A percentile compares a stretch with the other conserved stretches of the same genome.
phyloP scores from a whole-genome alignment of 805 yeast species.

The Zygotorulaspora sp. region DNA sequence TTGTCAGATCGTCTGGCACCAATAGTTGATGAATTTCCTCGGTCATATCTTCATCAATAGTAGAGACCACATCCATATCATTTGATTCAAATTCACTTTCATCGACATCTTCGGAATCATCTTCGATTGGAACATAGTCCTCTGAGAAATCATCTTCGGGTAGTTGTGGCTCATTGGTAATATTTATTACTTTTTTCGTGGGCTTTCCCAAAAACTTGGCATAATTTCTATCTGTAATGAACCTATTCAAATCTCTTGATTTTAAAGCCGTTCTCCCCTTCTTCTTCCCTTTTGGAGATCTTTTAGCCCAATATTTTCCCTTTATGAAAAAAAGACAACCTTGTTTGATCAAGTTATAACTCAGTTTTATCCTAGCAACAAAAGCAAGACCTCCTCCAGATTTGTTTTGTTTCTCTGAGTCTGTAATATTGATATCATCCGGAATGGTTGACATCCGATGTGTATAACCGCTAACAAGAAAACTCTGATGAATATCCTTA shows the following conservation, averaged over 20 bases:
- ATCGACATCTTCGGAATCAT: slow-evolving; percentile 29
- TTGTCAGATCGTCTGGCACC: slow-evolving; percentile 9
- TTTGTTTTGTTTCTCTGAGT: neutral
- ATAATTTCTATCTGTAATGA: slow-evolving; percentile 29
- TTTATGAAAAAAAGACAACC: slow-evolving; percentile 9
- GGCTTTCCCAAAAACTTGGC: slow-evolving; percentile 18
- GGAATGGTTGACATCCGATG: slow-evolving; percentile 18
- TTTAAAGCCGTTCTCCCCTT: slow-evolving; percentile 1
- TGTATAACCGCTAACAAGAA: slow-evolving; percentile 24
- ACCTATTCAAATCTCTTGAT: slow-evolving; percentile 18
- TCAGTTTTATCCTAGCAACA: slow-evolving; percentile 9
- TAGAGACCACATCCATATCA: slow-evolving; percentile 7
- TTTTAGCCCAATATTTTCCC: slow-evolving; percentile 6
- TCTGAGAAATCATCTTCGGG: slow-evolving; percentile 39
- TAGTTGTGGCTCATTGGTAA: slow-evolving; percentile 32
- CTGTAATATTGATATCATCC: slow-evolving; percentile 9
- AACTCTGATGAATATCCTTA: slow-evolving; percentile 16
- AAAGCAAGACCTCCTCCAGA: slow-evolving; percentile 6
- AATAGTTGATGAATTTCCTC: slow-evolving; percentile 5
- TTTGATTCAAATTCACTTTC: slow-evolving; percentile 22
- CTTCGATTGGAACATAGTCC: slow-evolving; percentile 29
- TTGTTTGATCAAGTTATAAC: slow-evolving; percentile 5
- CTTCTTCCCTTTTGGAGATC: slow-evolving; percentile 1
- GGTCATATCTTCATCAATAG: slow-evolving; percentile 4
- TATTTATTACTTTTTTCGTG: slow-evolving; percentile 12